These are phyloP conservation scores for Parastagonospora avenae DNA, from an alignment of 2,329 filamentous ascomycete species.

Conservation along the genomic window DNA sequence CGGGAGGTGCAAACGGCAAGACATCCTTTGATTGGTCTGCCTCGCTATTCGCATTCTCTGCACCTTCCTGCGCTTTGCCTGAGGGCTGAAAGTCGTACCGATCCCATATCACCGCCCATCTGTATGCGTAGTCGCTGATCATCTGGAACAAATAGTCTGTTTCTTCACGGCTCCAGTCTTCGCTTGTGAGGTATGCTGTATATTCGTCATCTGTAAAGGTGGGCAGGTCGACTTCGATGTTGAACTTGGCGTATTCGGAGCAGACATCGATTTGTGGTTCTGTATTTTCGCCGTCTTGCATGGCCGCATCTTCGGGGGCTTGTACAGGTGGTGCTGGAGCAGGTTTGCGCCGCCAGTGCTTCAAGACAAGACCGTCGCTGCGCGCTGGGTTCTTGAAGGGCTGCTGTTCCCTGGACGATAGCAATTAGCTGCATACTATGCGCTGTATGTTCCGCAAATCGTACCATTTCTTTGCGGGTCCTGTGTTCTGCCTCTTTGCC, in stretches of 20 bases:
- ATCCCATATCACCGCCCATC: conserved; percentile 91
- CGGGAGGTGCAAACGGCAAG: conserved; percentile 47
- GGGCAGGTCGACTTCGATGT: conserved; percentile 77
- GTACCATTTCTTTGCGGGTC: conserved; percentile 48
- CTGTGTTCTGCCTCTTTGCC: conserved; percentile 46
- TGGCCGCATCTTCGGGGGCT: conserved; percentile 37
- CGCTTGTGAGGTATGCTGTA: conserved; percentile 70
- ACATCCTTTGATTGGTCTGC: conserved; percentile 33
- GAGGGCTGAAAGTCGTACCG: conserved; percentile 76
- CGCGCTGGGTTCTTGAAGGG: conserved; percentile 81
- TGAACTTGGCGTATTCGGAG: conserved; percentile 81
- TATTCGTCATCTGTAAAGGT: conserved; percentile 90
- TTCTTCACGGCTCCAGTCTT: conserved; percentile 89
- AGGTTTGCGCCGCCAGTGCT: conserved; percentile 77
- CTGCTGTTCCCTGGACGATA: conserved; percentile 36
- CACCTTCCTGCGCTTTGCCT: conserved; percentile 26
- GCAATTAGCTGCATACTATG: conserved; percentile 12
- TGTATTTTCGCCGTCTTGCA: conserved; percentile 43
- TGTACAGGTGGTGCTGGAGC: conserved; percentile 35
- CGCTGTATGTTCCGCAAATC: background rate
- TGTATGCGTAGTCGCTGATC: conserved; percentile 78
- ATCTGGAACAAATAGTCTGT: conserved; percentile 87
- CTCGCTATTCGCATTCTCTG: conserved; percentile 26
- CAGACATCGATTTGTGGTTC: conserved; percentile 51
- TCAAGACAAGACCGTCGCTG: conserved; percentile 70